Evolutionary conservation across 2,329 filamentous ascomycete species (phyloP).

Genomic region (Colletotrichum destructivum): DNA sequence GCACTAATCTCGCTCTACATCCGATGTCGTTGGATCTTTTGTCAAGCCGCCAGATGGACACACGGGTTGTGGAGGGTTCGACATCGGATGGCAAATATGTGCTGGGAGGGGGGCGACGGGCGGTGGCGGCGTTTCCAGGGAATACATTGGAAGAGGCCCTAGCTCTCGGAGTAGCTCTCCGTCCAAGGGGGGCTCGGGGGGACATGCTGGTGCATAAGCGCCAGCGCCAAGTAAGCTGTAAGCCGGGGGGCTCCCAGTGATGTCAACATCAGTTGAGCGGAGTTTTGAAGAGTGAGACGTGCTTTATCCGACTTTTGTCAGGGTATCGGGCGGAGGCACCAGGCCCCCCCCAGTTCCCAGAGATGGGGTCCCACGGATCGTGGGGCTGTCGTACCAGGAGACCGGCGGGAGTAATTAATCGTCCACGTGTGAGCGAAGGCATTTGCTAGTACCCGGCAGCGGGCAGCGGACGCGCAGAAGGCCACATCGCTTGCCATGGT

Average conservation of each 20-base stretch:
- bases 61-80: conserved; percentile 22
- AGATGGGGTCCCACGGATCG: conserved; percentile 23
- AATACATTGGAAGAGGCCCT: conserved; percentile 14
- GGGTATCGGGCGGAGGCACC: background rate
- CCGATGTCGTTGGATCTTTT: conserved; percentile 37
- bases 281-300: conserved; percentile 26
- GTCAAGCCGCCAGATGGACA: conserved; percentile 28
- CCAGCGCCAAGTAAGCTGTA: conserved; percentile 28
- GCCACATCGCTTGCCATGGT: conserved; percentile 3
- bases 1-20: conserved; percentile 5
- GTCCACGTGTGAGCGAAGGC: conserved; percentile 37
- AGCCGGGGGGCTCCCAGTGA: conserved; percentile 30
- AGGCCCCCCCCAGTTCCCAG: conserved; percentile 12
- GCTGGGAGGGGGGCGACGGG: background rate
- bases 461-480: conserved; percentile 14
- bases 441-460: conserved; percentile 11
- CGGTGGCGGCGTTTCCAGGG: conserved; percentile 10
- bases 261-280: conserved; percentile 40
- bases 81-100: conserved; percentile 16
- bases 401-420: conserved; percentile 30
- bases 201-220: conserved; percentile 30
- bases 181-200: conserved; percentile 19
- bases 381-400: conserved; percentile 30
- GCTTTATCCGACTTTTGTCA: conserved; percentile 26
- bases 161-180: conserved; percentile 36